Conservation (phyloP, 2,329 filamentous ascomycete genomes). For the Neospermospora avenae region DNA sequence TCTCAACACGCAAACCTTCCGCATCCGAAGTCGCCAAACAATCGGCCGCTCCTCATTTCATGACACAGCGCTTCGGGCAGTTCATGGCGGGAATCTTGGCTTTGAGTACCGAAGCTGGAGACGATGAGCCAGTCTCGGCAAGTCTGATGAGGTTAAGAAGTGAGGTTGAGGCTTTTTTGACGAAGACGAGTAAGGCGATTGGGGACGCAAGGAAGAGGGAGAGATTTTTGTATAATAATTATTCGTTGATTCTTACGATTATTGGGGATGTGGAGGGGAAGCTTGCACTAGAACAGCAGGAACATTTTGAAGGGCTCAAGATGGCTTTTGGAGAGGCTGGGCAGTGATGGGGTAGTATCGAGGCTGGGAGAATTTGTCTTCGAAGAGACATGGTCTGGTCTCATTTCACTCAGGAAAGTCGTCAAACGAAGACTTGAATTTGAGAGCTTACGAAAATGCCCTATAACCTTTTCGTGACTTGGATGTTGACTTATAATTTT, state of each 20-base stretch:
- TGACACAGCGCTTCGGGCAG: constrained; percentile 95
- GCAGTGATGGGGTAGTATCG: constrained; percentile 9
- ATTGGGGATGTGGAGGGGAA: constrained; percentile 75
- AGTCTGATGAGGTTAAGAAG: constrained; percentile 73
- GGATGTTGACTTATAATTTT: too few species aligned
- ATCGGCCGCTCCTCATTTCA: constrained; percentile 81
- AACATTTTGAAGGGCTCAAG: constrained; percentile 69
- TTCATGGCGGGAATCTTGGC: constrained; percentile 80
- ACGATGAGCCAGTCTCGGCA: constrained; percentile 86
- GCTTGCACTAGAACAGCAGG: constrained; percentile 69
- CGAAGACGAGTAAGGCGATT: constrained; percentile 71
- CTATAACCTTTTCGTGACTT: too few species aligned
- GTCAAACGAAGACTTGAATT: too few species aligned
- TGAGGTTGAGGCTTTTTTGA: constrained; percentile 82
- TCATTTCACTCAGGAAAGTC: too few species aligned
- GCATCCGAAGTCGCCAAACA: constrained; percentile 55
- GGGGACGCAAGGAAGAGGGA: constrained; percentile 78
- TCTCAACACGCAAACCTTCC: constrained; percentile 43
- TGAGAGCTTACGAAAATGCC: too few species aligned
- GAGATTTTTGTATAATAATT: constrained; percentile 93
- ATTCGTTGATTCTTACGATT: constrained; percentile 89
- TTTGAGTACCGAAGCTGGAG: constrained; percentile 84
- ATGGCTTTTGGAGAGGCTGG: constrained; percentile 48
- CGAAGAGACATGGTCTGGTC: too few species aligned
- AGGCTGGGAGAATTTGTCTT: too few species aligned